Base-by-base conservation (phyloP, 768 basidiomycete species). In the Mrakia blollopis region DNA sequence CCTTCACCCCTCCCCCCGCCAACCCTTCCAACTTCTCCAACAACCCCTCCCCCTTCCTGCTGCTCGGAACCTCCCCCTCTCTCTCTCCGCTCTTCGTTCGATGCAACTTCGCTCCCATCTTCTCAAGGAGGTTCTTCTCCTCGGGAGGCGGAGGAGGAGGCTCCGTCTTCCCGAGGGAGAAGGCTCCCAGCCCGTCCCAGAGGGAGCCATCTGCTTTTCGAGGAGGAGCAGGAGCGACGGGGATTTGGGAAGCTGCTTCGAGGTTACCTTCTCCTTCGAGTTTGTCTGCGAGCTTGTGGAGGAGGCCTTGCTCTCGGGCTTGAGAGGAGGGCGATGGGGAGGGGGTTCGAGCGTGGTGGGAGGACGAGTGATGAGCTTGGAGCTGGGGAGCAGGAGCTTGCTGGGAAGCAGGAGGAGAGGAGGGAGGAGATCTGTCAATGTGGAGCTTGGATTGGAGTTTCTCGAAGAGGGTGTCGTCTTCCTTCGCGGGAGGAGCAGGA, bases 151-250 rank as follows among this genome's bases (percentile, higher is more conserved):
- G 62, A 21, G 62, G 62, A 21, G 62, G 62, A 37, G 62, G 62
- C 62, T 32, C 18, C 32, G 6, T 63, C 62, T 35, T 35, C 1
- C 35, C 35, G 6, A 32, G 30, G 16, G 61, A 30, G 35, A 63
- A 16, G 30, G 10, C 16, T 28, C 5, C 61, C 16, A 63, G 21
- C 18, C 61, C 61, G 30, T 63, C 62, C 62, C 62, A 63, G 13
- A 63, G 35, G 16, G 62, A 63, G 7, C 62, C 62, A 9, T 30
- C n/a, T 14, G 32, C 30, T 4, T 32, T 21, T 61, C 60, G 60
- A 61, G 60, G n/a, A 37, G 62, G 62, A 63, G 62, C 62, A 63
- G 62, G 62, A 21, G 62, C 62, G 35, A 63, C 62, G 18, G 62
- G 62, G 30, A 63, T 35, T 10, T 32, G 30, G 7, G 62, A n/a